Base-by-base conservation (phyloP, 352 stramenopile genomes). In the Phytophthora pisi region DNA sequence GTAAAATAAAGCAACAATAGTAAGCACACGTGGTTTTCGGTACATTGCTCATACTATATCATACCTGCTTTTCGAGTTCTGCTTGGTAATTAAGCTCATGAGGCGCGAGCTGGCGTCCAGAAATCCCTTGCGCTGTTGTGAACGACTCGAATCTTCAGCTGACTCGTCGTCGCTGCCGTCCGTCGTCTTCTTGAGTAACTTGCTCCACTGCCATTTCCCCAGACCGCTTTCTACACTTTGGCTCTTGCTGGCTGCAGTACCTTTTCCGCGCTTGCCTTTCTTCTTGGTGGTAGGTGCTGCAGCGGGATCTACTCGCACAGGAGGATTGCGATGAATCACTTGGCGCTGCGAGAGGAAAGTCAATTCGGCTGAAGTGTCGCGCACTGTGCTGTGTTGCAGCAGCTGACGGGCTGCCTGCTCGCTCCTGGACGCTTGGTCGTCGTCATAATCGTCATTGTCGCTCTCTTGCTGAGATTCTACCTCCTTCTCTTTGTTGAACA, bases 321-420 rank as follows among this genome's bases (percentile, higher is more conserved):
- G 84, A 24, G 84, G 82, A 52, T 93, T 81, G 3, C 85, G 82
- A 57, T 92, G 81, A 18, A 95, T 82, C 4, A 95, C 86, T 63
- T 93, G 86, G 7, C 84, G 78, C 57, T 95, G 86, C 1, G 86
- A 93, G 45, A 95, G 83, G 51, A 88, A 90, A 11, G 77, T 86
- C 31, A 95, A 54, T 57, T 95, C 86, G 0, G 83, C 87, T 15
- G 86, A 89, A 6, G 83, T 86, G 38, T 87, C 71, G 15, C 83
- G 71, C 5, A 91, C 61, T 16, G 78, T 79, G 24, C 77, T 79
- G 23, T 78, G 74, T 38, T 81, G 72, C n/a, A 88, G 53, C 20
- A 86, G 52, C 40, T 79, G 66, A 1, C 64, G 57, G 20, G 64
- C 57, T 34, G 60, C 71, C 5, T 71, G 58, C 31, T 71, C 68